Base-by-base conservation (phyloP, 257 asterid genomes). In the Solanum raphanifolium region DNA sequence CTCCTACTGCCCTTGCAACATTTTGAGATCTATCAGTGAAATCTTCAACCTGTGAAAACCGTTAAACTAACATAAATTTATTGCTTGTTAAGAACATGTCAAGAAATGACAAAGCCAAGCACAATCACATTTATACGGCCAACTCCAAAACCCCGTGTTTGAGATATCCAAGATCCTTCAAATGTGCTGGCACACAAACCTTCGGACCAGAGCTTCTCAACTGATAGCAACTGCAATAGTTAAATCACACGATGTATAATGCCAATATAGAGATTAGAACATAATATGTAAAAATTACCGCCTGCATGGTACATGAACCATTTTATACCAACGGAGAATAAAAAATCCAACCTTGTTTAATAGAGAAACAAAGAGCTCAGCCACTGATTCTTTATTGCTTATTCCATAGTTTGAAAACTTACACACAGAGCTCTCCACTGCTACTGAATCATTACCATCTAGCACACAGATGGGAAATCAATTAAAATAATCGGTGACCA, bases 1-100 rank as follows among this genome's bases (percentile, higher is more conserved):
- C 90, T 87, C 97, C 96, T 55, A 95, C 98, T 85, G 98, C 98
- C 91, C 99, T 93, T 27, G 99, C 92, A n/a, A 95, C 98, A 87
- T 96, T 96, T 88, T 96, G 98, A 55, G 98, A 90, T 46, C 82
- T 92, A 72, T 95, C 97, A 13, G 94, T 91, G 65, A 96, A 95
- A 93, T 96, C 99, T 91, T 96, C 98, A 79, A 96, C 97, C 99
- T 96, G 95, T 31, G 46, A 79, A 79, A 82, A 84, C 29, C 74
- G 43, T 87, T 16, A 71, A 66, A 88, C 55, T 39, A 86, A 81
- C 76, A 55, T 55, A 60, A 86, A 83, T 74, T 87, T 39, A 72
- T 25, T 58, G 79, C 86, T 87, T 55, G 76, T 41, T 43, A 38
- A 38, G 23, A 43, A 69, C 41, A 39, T 8, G 43, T 36, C 21